Conservation (phyloP, 768 basidiomycete genomes). For the Omphalotus guepiniiformis region DNA sequence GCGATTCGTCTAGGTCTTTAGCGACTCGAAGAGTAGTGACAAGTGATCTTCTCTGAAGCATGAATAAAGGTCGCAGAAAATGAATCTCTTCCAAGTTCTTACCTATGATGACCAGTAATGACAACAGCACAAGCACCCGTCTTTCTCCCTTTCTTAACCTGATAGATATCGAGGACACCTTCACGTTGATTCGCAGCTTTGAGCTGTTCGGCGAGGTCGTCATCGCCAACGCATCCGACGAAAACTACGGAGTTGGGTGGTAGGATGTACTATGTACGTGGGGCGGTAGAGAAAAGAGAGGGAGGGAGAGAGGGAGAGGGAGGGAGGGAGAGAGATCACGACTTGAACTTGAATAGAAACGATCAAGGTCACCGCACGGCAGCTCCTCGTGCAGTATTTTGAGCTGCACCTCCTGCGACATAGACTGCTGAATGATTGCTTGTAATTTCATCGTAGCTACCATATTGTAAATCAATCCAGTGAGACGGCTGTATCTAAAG, state of each 20-base stretch:
- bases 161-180: constrained; percentile 84
- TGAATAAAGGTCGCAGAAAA: neutral
- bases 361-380: constrained; percentile 62
- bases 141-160: constrained; percentile 79
- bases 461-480: constrained; percentile 4
- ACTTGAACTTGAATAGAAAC: neutral
- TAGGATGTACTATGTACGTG: constrained; percentile 72
- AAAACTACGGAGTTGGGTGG: constrained; percentile 88
- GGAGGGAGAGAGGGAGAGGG: neutral
- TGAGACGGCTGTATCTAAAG: neutral
- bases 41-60: constrained; percentile 68
- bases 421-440: constrained; percentile 75
- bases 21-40: constrained; percentile 69
- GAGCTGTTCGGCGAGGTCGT: constrained; percentile 87
- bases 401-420: constrained; percentile 95
- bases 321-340: constrained; percentile 10
- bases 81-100: constrained; percentile 15
- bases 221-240: constrained; percentile 91
- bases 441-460: constrained; percentile 86
- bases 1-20: constrained; percentile 58
- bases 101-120: constrained; percentile 92
- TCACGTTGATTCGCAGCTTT: constrained; percentile 88
- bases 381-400: constrained; percentile 95
- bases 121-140: constrained; percentile 97
- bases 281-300: constrained; percentile 10